Percentiles rank a stretch among this genome's conserved stretches.
Evolutionary conservation across 495 filamentous ascomycete genomes (phyloP).

Genomic region (Lasiosphaeris hirsuta): DNA sequence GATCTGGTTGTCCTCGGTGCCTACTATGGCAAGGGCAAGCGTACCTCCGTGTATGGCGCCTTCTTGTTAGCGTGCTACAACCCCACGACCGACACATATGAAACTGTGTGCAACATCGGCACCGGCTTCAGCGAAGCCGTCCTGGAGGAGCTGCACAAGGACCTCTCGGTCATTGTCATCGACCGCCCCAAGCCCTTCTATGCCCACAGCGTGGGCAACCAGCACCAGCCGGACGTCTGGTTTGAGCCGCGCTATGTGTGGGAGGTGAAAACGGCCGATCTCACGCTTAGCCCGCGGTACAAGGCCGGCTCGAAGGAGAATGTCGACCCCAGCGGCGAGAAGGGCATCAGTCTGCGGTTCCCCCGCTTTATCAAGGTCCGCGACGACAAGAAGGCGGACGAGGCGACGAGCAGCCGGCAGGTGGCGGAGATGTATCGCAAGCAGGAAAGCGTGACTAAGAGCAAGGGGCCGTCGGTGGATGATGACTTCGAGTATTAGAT

Average conservation of each 20-base stretch:
- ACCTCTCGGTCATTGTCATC: constrained; percentile 70
- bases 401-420: constrained; percentile 77
- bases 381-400: constrained; percentile 91
- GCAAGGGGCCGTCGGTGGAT: constrained; percentile 78
- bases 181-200: constrained; percentile 94
- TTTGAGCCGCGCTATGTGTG: constrained; percentile 92
- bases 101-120: constrained; percentile 97
- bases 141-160: constrained; percentile 74
- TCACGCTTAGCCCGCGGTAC: constrained; percentile 89
- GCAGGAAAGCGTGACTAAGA: constrained; percentile 80
- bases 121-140: constrained; percentile 91
- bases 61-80: constrained; percentile 96
- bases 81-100: constrained; percentile 68
- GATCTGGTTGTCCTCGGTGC: constrained; percentile 95
- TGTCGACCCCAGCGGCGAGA: constrained; percentile 65
- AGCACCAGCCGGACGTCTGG: constrained; percentile 97
- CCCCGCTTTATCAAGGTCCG: constrained; percentile 85
- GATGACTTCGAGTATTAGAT: constrained; percentile 95
- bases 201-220: constrained; percentile 72
- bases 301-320: constrained; percentile 69
- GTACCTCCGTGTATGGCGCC: constrained; percentile 89
- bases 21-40: constrained; percentile 91
- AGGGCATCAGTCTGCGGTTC: constrained; percentile 86
- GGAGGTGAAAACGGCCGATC: constrained; percentile 96
- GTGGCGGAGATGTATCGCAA: constrained; percentile 96